Evolutionary conservation across 176 grass and related monocot genomes (phyloP).

Genomic region (Panicum miliaceum): DNA sequence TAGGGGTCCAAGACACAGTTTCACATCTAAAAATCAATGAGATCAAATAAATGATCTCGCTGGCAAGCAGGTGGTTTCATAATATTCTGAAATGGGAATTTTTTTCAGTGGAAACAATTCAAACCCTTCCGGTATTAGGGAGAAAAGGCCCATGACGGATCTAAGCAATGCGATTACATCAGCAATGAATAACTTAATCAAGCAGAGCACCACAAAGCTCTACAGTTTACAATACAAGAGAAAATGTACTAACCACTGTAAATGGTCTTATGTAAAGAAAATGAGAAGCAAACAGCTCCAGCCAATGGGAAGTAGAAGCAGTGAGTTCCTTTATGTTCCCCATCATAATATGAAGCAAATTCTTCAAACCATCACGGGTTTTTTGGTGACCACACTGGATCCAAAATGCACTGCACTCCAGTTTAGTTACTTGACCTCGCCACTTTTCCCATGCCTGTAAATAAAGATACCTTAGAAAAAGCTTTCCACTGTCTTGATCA

Average conservation of each 20-base stretch:
- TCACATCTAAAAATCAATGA: constrained; percentile 23
- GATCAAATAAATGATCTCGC: constrained; percentile 18
- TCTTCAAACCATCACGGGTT: constrained; percentile 90
- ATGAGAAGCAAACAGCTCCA: constrained; percentile 92
- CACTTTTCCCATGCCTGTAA: constrained; percentile 93
- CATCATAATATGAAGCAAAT: constrained; percentile 94
- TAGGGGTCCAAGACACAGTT: background rate
- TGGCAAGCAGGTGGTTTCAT: constrained; percentile 2
- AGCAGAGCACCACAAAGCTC: constrained; percentile 39
- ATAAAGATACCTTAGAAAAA: constrained; percentile 39
- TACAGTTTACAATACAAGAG: constrained; percentile 20
- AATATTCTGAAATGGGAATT: constrained; percentile 18
- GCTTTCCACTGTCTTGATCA: constrained; percentile 32
- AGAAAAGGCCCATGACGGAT: constrained; percentile 22
- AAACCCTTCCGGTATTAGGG: constrained; percentile 1
- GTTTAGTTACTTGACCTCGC: constrained; percentile 81
- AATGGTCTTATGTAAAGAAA: constrained; percentile 91
- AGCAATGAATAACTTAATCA: background rate
- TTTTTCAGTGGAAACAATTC: background rate
- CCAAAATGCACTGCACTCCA: constrained; percentile 91
- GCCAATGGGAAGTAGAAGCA: constrained; percentile 81
- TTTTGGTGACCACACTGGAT: constrained; percentile 82
- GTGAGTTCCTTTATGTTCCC: constrained; percentile 78
- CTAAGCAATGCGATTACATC: constrained; percentile 18
- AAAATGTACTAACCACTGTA: constrained; percentile 66